Evolutionary conservation across 2,329 filamentous ascomycete species (phyloP).

Genomic region (Talaromyces sp.): DNA sequence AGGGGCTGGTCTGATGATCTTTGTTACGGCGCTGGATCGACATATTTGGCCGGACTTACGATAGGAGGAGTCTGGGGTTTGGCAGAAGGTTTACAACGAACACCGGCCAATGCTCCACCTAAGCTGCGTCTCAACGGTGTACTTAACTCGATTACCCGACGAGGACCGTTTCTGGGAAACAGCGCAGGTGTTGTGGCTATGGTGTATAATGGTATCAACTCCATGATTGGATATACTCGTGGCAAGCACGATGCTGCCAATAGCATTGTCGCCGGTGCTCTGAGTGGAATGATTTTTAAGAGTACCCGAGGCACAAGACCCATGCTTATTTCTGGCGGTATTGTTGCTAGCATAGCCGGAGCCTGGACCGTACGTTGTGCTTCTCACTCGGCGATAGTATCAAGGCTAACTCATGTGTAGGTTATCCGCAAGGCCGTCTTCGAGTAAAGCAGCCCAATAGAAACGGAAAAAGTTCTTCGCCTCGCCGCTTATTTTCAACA

Average conservation of each 20-base stretch:
- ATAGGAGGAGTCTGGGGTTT: slow-evolving; percentile 90
- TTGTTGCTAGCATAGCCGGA: slow-evolving; percentile 81
- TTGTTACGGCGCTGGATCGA: slow-evolving; percentile 94
- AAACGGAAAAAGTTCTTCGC: not conserved
- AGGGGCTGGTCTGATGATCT: slow-evolving; percentile 97
- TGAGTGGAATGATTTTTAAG: slow-evolving; percentile 95
- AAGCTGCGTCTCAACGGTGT: slow-evolving; percentile 92
- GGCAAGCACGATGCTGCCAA: slow-evolving; percentile 89
- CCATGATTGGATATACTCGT: slow-evolving; percentile 70
- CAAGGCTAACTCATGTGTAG: slow-evolving; percentile 30
- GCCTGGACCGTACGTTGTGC: slow-evolving; percentile 76
- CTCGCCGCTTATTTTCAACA: slow-evolving; percentile 15
- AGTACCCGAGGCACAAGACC: slow-evolving; percentile 84
- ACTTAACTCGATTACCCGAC: slow-evolving; percentile 86
- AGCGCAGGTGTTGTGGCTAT: slow-evolving; percentile 93
- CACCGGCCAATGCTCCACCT: slow-evolving; percentile 68
- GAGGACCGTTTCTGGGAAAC: slow-evolving; percentile 94
- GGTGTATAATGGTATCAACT: slow-evolving; percentile 92
- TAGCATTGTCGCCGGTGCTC: slow-evolving; percentile 75
- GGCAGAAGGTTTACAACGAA: slow-evolving; percentile 77
- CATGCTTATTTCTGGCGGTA: slow-evolving; percentile 90
- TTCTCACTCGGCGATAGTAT: slow-evolving; percentile 11
- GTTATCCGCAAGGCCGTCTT: slow-evolving; percentile 52
- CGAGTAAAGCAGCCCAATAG: slow-evolving; percentile 29
- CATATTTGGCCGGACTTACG: slow-evolving; percentile 82